Evolutionary conservation across 2,329 filamentous ascomycete genomes (phyloP), one percentile per base, ranked within the genome.

Genomic region (Chaetoscypha palmicola): DNA sequence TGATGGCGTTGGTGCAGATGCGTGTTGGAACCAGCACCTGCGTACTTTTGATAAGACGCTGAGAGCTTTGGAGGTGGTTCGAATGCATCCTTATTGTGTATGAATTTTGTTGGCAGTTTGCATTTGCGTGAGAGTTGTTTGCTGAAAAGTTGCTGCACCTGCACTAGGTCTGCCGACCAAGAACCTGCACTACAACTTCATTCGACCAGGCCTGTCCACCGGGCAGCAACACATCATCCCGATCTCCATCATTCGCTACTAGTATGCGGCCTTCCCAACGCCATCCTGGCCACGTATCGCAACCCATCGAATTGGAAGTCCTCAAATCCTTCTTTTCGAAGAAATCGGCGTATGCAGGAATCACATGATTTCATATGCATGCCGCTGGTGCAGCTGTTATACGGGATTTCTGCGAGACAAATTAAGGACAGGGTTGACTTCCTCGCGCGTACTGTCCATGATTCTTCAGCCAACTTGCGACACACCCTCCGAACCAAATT

Each of bases 401-500:
- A 14, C 12, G 35, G 11, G 23, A 22, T 14, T 23, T 14, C 35
- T 20, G 12, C 12, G 21, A 35, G 33, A 21, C 14, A 38, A n/a
- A 5, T n/a, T 14, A 17, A 38, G 21, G 21, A 16, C 35, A 38
- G 20, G 35, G 35, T 26, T 24, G 21, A 14, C 21, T 24, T 24
- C 35, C 21, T 14, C 20, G 20, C 30, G 30, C 30, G 19, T 24
- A 22, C 34, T 24, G 38, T 17, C 14, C 28, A 33, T 19, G n/a
- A 41, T 33, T 41, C 38, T 23, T 33, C 38, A 41, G 30, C 30
- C 28, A 14, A 21, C 20, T 21, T 35, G 17, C 30, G 17, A 39
- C 38, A 34, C 14, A 14, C 30, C 23, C 26, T 41, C 30, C 16
- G 21, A 30, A 31, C 28, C 19, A 23, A n/a, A n/a, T n/a, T 20